Base-by-base conservation (phyloP, 345 rosid species). In the Psidium guajava region DNA sequence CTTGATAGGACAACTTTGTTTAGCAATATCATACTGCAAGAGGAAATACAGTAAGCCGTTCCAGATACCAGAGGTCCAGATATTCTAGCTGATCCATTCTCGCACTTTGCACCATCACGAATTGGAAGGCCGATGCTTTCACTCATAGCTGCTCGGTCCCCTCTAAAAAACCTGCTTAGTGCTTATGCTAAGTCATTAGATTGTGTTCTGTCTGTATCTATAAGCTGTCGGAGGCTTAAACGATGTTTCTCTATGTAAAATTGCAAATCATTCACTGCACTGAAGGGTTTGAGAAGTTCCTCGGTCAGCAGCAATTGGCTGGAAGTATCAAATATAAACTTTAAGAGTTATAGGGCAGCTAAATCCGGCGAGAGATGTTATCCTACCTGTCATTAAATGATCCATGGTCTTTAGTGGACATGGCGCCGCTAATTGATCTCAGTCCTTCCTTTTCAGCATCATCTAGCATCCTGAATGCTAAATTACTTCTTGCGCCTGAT, bases 11-110 rank as follows among this genome's bases (percentile, higher is more conserved):
- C 94, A 86, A 94, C 84, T 90, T 97, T 97, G 86, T 97, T 96
- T 86, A 97, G 89, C 87, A 97, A 80, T 52, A 94, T 96, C 99
- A 96, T 96, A 86, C 98, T 88, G 90, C 99, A 94, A 15, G 99
- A 94, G 87, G 99, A 94, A 83, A 96, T 57, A 82, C 99, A 96
- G 88, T 96, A 96, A 85, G 98, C 98, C 50, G 94, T 86, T 88
- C 98, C 99, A 57, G 98, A 94, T 27, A 96, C 57, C 83, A 96
- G 90, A 7, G 99, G 95, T 81, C 96, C 95, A 49, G 93, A 91
- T 85, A 59, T 92, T 84, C 88, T 88, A 85, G 87, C 91, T 12
- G 93, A 82, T 28, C 91, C 89, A 58, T 87, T 93, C 21, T 88
- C 96, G 21, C 89, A 91, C 86, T 91, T 92, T 85, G 87, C 89